Conservation (phyloP, 768 basidiomycete genomes). For the Kwoniella sp. region DNA sequence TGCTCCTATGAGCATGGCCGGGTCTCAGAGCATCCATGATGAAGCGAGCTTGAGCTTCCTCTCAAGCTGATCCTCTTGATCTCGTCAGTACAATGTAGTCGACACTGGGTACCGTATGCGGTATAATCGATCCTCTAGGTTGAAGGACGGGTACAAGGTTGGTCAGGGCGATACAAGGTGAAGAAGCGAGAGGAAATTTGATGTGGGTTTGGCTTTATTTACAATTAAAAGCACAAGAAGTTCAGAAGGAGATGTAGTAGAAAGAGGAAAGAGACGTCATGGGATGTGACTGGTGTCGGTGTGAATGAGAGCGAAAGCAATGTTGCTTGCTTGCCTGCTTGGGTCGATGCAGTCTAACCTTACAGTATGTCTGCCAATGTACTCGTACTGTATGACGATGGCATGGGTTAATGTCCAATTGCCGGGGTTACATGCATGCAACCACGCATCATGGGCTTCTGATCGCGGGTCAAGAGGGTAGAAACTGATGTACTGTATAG, state of each 20-base stretch:
- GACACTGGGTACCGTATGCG: no score
- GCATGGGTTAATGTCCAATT: neutral
- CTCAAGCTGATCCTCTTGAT: neutral
- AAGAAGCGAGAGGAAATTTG: no score
- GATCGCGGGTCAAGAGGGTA: neutral
- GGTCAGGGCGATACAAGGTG: no score
- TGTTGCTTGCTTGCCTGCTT: slow-evolving; percentile 2
- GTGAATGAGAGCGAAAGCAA: neutral
- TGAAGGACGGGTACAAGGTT: no score
- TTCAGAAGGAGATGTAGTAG: neutral
- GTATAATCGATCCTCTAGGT: no score
- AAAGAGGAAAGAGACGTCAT: slow-evolving; percentile 1
- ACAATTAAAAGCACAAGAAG: neutral
- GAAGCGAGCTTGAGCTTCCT: neutral
- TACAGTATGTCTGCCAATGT: neutral
- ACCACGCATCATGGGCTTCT: neutral
- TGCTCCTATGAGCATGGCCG: slow-evolving; percentile 54
- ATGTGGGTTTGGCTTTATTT: no score
- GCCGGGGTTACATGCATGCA: neutral
- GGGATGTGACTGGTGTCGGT: neutral
- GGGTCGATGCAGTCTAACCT: neutral
- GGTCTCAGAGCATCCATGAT: slow-evolving; percentile 53
- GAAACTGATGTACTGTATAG: no score
- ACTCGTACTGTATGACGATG: neutral
- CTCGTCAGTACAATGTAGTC: no score